These are phyloP conservation scores for Kregervanrija delftensis DNA, from an alignment of 805 yeast species.

Conservation along the genomic window DNA sequence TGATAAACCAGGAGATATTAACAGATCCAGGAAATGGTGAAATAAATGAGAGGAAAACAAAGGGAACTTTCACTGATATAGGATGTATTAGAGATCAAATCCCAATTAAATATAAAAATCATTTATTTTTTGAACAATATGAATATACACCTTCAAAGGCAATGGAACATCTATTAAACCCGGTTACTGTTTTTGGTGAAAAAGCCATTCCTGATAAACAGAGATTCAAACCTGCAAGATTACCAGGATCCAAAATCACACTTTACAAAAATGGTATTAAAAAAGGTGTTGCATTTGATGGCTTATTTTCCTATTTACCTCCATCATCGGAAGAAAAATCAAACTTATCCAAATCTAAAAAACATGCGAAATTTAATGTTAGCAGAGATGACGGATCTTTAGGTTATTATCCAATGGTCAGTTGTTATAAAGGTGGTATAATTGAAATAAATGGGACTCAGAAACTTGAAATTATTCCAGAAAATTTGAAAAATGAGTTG, in stretches of 20 bases:
- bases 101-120: conserved; percentile 76
- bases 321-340: conserved; percentile 56
- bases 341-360: conserved; percentile 9
- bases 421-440: conserved; percentile 73
- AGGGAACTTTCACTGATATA: conserved; percentile 5
- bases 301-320: conserved; percentile 71
- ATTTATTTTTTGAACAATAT: conserved; percentile 74
- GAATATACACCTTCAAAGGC: conserved; percentile 66
- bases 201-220: conserved; percentile 49
- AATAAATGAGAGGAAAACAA: neutral
- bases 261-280: conserved; percentile 74
- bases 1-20: conserved; percentile 25
- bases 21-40: conserved; percentile 13
- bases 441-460: conserved; percentile 69
- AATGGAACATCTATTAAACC: conserved; percentile 70
- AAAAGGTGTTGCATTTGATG: conserved; percentile 59
- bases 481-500: conserved; percentile 22
- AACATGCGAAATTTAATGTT: conserved; percentile 11
- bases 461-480: conserved; percentile 42
- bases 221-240: conserved; percentile 38
- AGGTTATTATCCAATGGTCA: conserved; percentile 89
- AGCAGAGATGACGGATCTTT: conserved; percentile 71
- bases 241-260: conserved; percentile 52
- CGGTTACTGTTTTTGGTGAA: conserved; percentile 66
- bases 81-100: conserved; percentile 74